Conservation (phyloP, 768 basidiomycete genomes). For the Pleurotus cornucopiae region DNA sequence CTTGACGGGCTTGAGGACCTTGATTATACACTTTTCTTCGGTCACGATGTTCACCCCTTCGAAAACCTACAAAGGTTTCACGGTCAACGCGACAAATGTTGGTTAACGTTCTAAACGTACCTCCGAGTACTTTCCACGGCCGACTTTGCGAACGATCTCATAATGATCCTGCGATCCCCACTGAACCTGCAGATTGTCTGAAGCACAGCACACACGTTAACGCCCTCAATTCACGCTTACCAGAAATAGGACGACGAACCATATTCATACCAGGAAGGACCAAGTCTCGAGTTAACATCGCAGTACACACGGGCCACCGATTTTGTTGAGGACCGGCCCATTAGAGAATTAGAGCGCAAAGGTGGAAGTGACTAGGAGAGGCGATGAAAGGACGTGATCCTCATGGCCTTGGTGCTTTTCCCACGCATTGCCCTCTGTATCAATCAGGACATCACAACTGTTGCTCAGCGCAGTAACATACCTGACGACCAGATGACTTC, state of each 20-base stretch:
- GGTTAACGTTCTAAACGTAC: constrained; percentile 32
- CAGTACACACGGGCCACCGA: constrained; percentile 85
- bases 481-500: neutral
- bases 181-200: constrained; percentile 95
- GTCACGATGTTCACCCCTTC: constrained; percentile 90
- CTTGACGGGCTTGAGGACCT: constrained; percentile 98
- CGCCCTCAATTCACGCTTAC: constrained; percentile 17
- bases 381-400: constrained; percentile 7
- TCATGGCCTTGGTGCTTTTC: constrained; percentile 1
- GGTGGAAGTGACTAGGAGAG: constrained; percentile 10
- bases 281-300: constrained; percentile 84
- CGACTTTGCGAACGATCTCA: constrained; percentile 95
- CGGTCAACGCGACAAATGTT: constrained; percentile 10
- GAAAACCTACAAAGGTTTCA: constrained; percentile 57
- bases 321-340: constrained; percentile 71
- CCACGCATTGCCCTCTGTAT: constrained; percentile 4
- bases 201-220: constrained; percentile 10
- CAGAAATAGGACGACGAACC: constrained; percentile 44
- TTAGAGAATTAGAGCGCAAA: constrained; percentile 25
- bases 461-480: neutral
- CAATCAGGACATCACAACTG: constrained; percentile 1
- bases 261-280: constrained; percentile 94
- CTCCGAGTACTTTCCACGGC: constrained; percentile 94
- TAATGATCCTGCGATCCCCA: constrained; percentile 98
- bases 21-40: constrained; percentile 96